phyloP scores from a whole-genome alignment of 257 asterid genomes.

The Solanum chmielewskii region DNA sequence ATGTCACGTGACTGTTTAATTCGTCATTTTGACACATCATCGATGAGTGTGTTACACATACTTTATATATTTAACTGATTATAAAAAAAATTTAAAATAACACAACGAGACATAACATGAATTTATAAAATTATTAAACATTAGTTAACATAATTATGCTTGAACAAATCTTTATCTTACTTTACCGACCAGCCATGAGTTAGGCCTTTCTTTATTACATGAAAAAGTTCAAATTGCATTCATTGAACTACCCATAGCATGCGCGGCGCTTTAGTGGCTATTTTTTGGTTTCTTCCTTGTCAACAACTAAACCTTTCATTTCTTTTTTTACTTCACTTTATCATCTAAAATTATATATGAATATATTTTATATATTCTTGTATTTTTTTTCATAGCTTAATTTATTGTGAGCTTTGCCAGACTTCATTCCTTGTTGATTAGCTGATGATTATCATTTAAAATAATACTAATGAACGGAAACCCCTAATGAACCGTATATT shows the following conservation, averaged over 20 bases:
- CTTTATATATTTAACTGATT: no score
- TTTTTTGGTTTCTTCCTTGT: background rate
- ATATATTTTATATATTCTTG: background rate
- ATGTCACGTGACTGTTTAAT: no score
- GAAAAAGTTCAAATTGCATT: background rate
- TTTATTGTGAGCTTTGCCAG: background rate
- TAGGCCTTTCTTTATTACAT: no score
- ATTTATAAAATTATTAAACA: no score
- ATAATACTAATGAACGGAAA: background rate
- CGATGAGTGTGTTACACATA: no score
- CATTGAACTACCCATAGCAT: background rate
- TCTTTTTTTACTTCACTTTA: accelerated
- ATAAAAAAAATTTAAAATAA: no score
- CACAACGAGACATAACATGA: accelerated
- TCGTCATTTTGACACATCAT: no score
- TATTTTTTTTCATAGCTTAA: background rate
- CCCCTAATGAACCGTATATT: background rate
- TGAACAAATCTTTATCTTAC: no score
- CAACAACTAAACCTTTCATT: background rate
- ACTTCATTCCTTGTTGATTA: background rate
- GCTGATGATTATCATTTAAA: background rate
- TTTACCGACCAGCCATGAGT: no score
- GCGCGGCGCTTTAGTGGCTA: background rate
- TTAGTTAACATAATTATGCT: no score
- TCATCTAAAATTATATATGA: background rate